These are phyloP conservation scores for Sclerotinia borealis DNA, from an alignment of 2,329 filamentous ascomycete genomes.

Conservation along the genomic window DNA sequence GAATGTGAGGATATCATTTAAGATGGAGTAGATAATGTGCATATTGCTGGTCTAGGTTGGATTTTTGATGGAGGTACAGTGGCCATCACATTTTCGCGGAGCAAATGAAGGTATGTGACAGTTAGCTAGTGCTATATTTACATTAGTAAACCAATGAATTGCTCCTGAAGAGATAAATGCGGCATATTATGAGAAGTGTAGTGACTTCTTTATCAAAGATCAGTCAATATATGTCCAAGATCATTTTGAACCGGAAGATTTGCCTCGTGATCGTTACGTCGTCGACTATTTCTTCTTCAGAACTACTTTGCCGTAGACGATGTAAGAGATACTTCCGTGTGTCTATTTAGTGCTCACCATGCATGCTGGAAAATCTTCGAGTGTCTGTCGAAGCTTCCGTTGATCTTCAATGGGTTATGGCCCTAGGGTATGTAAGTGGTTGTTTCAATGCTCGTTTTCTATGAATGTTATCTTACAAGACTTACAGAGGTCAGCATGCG, in stretches of 20 bases:
- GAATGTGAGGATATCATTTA: background rate
- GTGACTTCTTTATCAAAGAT: slow-evolving; percentile 13
- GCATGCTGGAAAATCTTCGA: slow-evolving; percentile 20
- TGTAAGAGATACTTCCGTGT: background rate
- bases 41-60: slow-evolving; percentile 1
- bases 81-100: background rate
- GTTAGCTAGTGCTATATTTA: too few relatives aligned
- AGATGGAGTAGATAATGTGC: background rate
- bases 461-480: background rate
- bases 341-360: slow-evolving; percentile 14
- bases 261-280: slow-evolving; percentile 2
- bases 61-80: background rate
- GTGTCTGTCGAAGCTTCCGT: slow-evolving; percentile 12
- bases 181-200: slow-evolving; percentile 9
- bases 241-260: background rate
- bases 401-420: slow-evolving; percentile 17
- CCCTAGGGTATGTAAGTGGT: slow-evolving; percentile 12
- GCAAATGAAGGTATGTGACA: background rate
- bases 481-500: slow-evolving; percentile 9
- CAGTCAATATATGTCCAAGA: slow-evolving; percentile 2
- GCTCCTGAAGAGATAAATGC: slow-evolving; percentile 1
- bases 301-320: background rate
- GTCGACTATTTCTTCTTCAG: background rate
- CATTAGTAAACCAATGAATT: slow-evolving; percentile 2
- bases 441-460: background rate